These are phyloP conservation scores for Aureoboletus auriporus DNA, from an alignment of 768 basidiomycete species.

Conservation along the genomic window DNA sequence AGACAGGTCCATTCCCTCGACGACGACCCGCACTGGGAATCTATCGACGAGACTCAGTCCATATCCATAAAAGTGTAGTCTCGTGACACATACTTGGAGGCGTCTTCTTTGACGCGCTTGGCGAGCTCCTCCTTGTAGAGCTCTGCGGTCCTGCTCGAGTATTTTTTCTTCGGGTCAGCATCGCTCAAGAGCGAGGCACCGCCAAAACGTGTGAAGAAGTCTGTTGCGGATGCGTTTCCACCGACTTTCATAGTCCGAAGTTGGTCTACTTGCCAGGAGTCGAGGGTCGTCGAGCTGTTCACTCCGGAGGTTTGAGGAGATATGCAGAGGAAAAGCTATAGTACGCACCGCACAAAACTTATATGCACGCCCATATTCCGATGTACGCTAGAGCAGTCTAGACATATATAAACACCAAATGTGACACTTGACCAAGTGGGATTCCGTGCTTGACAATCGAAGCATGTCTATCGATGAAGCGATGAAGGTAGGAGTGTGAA, in stretches of 20 bases:
- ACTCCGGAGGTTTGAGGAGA: slow-evolving; percentile 17
- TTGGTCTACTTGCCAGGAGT: slow-evolving; percentile 88
- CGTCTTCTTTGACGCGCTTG: slow-evolving; percentile 75
- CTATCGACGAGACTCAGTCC: slow-evolving; percentile 35
- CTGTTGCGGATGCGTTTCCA: slow-evolving; percentile 81
- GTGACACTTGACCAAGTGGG: slow-evolving; percentile 98
- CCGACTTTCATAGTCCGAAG: slow-evolving; percentile 95
- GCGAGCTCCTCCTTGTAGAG: slow-evolving; percentile 92
- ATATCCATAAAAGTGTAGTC: background rate
- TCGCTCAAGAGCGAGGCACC: slow-evolving; percentile 65
- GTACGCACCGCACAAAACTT: slow-evolving; percentile 84
- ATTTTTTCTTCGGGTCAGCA: slow-evolving; percentile 84
- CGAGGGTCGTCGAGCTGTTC: slow-evolving; percentile 89
- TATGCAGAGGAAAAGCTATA: background rate
- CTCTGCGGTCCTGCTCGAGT: slow-evolving; percentile 77
- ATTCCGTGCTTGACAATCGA: slow-evolving; percentile 93
- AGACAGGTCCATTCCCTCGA: slow-evolving; percentile 72
- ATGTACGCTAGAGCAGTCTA: slow-evolving; percentile 94
- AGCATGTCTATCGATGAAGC: slow-evolving; percentile 61
- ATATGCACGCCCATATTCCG: slow-evolving; percentile 98
- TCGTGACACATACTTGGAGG: slow-evolving; percentile 44
- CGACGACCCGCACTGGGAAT: slow-evolving; percentile 68
- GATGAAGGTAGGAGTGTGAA: slow-evolving; percentile 1
- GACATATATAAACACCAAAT: slow-evolving; percentile 94
- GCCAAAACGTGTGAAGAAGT: slow-evolving; percentile 89